Percentiles rank a stretch among this genome's conserved stretches.
These are phyloP conservation scores for Sphagnum tenellum DNA, from an alignment of 225 moss, liverwort and hornwort species.

Conservation along the genomic window DNA sequence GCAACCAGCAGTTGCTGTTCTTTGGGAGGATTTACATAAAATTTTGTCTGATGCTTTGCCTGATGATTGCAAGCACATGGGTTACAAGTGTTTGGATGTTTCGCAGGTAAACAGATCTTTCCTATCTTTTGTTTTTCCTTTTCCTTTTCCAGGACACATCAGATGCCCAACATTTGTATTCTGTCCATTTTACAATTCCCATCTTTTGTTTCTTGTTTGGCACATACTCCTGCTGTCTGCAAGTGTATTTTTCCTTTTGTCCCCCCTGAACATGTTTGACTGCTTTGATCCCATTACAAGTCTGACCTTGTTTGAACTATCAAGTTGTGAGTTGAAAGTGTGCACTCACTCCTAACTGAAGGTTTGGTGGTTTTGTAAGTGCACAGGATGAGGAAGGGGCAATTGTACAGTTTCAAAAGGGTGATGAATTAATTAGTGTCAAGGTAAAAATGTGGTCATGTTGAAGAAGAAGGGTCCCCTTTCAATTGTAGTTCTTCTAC, in stretches of 20 bases:
- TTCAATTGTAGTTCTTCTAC: background rate
- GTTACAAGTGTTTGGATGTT: constrained; percentile 40
- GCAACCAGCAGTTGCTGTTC: constrained; percentile 31
- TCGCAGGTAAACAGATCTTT: constrained; percentile 12
- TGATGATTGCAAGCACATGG: constrained; percentile 53
- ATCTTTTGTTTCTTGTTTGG: too few relatives aligned
- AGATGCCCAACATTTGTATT: too few relatives aligned
- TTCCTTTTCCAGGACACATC: too few relatives aligned
- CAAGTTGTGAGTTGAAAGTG: too few relatives aligned
- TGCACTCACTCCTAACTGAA: too few relatives aligned
- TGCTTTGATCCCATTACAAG: too few relatives aligned
- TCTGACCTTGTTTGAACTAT: too few relatives aligned
- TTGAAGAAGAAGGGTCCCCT: background rate
- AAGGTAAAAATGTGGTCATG: constrained; percentile 13
- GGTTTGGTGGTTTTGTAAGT: background rate
- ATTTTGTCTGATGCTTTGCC: constrained; percentile 45
- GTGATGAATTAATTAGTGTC: constrained; percentile 19
- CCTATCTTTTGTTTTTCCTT: too few relatives aligned
- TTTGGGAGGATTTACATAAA: constrained; percentile 35
- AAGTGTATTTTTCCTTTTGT: too few relatives aligned
- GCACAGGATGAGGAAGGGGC: constrained; percentile 30
- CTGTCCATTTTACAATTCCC: too few relatives aligned
- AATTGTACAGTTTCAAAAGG: constrained; percentile 30
- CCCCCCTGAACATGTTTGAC: too few relatives aligned
- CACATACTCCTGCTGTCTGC: too few relatives aligned